Base-by-base conservation (phyloP, 345 rosid genomes). In the Citrus glauca region DNA sequence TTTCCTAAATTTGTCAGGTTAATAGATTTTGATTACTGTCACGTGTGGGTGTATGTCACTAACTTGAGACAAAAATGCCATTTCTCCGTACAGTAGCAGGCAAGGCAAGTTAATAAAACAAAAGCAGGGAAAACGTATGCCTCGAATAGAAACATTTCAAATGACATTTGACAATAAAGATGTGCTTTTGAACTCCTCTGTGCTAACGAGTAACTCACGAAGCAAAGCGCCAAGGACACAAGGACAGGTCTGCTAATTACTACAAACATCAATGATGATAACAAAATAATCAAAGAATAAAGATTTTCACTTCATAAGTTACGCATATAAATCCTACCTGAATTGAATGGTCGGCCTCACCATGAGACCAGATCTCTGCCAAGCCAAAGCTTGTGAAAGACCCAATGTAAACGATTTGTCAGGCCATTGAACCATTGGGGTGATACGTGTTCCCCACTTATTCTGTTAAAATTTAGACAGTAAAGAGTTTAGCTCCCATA, bases 281-380 rank as follows among this genome's bases (percentile, higher is more conserved):
- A n/a, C 38, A 50, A 13, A 45, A 64, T 32, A 55, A 50, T 22
- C 11, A 20, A 20, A 66, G 16, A 33, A 76, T 33, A 50, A 50
- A 50, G 28, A 40, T 62, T 19, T n/a, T 63, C 42, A 17, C 35
- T 50, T 30, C 40, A 0, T 48, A 48, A 25, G 24, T 45, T 45
- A 42, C 9, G 5, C 16, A 45, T 11, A 45, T 45, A 45, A 66
- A 72, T n/a, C 50, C 84, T 79, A 92, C 99, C 99, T 91, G 76
- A 92, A 85, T 80, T 91, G 97, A 66, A 92, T 64, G 45, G 97
- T 81, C 3, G 99, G 99, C 83, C 81, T 93, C 91, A 91, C 81
- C 93, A 95, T 87, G 14, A 95, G 87, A 69, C 98, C 97, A n/a
- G 98, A 92, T 84, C 90, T 90, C 86, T 88, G 89, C 99, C 98